A percentile compares a stretch with the other conserved stretches of the same genome.
Conservation (phyloP, 1,284 basidiomycete genomes). For the Ganoderma multipileum region DNA sequence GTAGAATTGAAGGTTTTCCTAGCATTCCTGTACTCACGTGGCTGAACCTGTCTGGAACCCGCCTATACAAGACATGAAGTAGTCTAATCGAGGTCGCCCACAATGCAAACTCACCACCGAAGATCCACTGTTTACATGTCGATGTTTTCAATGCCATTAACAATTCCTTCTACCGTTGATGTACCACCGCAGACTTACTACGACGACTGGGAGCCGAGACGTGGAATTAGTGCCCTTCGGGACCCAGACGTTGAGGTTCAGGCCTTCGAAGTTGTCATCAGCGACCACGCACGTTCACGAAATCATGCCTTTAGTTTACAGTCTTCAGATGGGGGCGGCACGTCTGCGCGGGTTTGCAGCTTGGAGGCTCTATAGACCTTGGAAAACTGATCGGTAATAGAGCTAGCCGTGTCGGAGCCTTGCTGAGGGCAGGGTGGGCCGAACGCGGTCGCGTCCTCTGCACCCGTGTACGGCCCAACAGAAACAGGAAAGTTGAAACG, state of each 20-base stretch:
- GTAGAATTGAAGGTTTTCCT: too few species aligned
- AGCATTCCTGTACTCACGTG: neutral
- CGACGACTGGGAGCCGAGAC: slow-evolving; percentile 19
- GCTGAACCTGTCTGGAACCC: slow-evolving; percentile 37
- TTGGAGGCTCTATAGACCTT: neutral
- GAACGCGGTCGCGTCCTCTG: slow-evolving; percentile 36
- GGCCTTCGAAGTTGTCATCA: neutral
- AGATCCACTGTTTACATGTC: slow-evolving; percentile 53
- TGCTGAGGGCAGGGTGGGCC: slow-evolving; percentile 48
- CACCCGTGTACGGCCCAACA: slow-evolving; percentile 39
- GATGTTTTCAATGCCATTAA: neutral
- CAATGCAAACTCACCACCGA: slow-evolving; percentile 48
- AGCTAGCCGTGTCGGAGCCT: neutral
- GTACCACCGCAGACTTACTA: neutral
- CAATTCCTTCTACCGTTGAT: neutral
- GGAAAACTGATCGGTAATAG: neutral
- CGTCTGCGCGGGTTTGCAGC: neutral
- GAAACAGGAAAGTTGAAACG: slow-evolving; percentile 45
- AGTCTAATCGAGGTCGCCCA: neutral
- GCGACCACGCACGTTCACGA: neutral
- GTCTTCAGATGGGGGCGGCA: slow-evolving; percentile 1
- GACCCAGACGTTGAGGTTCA: slow-evolving; percentile 22
- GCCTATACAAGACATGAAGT: slow-evolving; percentile 20
- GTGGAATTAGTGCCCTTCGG: slow-evolving; percentile 18
- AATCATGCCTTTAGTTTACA: neutral